phyloP scores from a whole-genome alignment of 495 filamentous ascomycete species.

The Ramalina intermedia region DNA sequence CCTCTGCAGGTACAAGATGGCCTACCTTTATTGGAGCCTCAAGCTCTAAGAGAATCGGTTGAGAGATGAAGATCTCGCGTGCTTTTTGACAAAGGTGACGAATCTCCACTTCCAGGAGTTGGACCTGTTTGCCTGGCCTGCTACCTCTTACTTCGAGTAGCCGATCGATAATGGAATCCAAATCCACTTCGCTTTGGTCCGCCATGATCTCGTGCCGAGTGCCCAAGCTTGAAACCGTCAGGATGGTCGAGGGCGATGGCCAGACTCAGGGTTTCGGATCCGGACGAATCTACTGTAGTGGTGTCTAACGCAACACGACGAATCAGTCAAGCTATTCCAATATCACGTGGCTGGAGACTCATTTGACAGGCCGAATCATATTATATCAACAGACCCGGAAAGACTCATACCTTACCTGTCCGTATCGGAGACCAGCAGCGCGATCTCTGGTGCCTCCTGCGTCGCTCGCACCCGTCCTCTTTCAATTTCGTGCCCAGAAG shows the following conservation, averaged over 20 bases:
- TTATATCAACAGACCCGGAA: no score
- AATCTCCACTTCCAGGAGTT: constrained; percentile 92
- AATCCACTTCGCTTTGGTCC: constrained; percentile 91
- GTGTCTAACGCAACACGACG: background rate
- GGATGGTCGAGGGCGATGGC: background rate
- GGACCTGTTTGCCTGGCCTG: constrained; percentile 95
- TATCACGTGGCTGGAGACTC: no score
- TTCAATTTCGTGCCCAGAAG: no score
- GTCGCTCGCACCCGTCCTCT: no score
- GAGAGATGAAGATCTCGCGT: constrained; percentile 97
- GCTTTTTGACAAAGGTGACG: constrained; percentile 97
- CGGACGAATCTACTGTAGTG: background rate
- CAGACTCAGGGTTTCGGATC: background rate
- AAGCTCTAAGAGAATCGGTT: constrained; percentile 92
- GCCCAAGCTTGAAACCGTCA: background rate
- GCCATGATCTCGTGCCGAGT: constrained; percentile 52
- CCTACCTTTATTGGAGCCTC: constrained; percentile 97
- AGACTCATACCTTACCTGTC: no score
- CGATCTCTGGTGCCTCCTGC: no score
- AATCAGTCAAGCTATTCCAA: no score
- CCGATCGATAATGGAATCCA: constrained; percentile 98
- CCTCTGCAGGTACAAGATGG: constrained; percentile 4
- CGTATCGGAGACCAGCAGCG: no score
- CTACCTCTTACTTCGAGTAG: constrained; percentile 95
- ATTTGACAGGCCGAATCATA: no score